Percentiles rank a stretch among this genome's conserved stretches.
Conservation (phyloP, 345 rosid species). For the Isatis tinctoria region DNA sequence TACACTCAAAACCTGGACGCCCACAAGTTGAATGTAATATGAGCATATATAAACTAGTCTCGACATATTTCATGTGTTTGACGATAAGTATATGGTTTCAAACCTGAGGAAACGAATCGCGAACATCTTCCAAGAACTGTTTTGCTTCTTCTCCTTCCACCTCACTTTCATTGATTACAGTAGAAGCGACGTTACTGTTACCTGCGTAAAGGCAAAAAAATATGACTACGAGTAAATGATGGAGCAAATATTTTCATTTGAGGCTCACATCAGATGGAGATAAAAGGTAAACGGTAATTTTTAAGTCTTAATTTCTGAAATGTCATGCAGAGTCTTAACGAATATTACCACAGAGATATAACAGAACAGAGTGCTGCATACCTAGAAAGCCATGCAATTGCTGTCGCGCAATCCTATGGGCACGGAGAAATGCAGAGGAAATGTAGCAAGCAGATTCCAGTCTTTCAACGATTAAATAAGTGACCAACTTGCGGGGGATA, state of each 20-base stretch:
- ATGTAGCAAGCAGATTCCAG: conserved; percentile 80
- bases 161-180: conserved; percentile 74
- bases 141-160: conserved; percentile 86
- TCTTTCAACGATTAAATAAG: conserved; percentile 69
- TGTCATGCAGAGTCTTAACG: background rate
- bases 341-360: background rate
- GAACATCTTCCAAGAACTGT: conserved; percentile 78
- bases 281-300: background rate
- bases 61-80: background rate
- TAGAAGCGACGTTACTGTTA: conserved; percentile 53
- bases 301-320: background rate
- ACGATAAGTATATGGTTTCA: background rate
- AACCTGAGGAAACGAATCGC: conserved; percentile 83
- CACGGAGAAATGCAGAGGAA: conserved; percentile 95
- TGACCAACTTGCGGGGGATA: conserved; percentile 58
- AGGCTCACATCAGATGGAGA: background rate
- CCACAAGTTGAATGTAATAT: background rate
- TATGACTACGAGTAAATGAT: background rate
- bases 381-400: conserved; percentile 84
- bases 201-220: conserved; percentile 33
- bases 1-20: conserved; percentile 64
- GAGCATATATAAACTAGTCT: background rate
- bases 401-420: conserved; percentile 67
- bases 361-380: conserved; percentile 14
- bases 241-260: background rate